phyloP scores from a whole-genome alignment of 805 yeast genomes.

The Kazachstania psychrophila region DNA sequence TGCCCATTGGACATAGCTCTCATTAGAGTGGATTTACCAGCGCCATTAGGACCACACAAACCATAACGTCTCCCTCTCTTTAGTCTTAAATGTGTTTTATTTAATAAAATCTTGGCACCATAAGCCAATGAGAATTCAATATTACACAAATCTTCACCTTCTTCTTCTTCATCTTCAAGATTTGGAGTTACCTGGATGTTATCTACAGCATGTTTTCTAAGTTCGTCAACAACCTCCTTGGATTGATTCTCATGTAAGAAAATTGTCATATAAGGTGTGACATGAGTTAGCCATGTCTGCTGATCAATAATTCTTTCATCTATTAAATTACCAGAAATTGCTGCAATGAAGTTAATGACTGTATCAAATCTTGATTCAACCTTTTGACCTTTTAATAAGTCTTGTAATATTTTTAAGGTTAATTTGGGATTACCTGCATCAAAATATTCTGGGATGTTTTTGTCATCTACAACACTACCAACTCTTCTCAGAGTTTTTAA shows the following conservation, averaged over 20 bases:
- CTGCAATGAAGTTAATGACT: constrained; percentile 74
- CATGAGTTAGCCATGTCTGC: constrained; percentile 74
- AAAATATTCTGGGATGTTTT: constrained; percentile 87
- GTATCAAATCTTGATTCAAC: constrained; percentile 64
- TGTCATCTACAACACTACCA: constrained; percentile 86
- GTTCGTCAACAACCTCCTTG: constrained; percentile 77
- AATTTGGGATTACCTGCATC: constrained; percentile 93
- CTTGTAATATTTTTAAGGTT: constrained; percentile 69
- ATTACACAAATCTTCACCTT: constrained; percentile 98
- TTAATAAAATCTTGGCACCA: constrained; percentile 98
- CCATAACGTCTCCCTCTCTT: constrained; percentile 98
- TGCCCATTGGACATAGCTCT: constrained; percentile 90
- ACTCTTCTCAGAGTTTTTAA: constrained; percentile 94
- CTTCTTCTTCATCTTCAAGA: constrained; percentile 91
- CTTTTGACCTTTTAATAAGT: constrained; percentile 56
- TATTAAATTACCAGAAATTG: constrained; percentile 95
- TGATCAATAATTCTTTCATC: constrained; percentile 94
- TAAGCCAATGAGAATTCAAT: constrained; percentile 99
- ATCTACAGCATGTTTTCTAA: constrained; percentile 90
- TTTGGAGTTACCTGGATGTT: constrained; percentile 91
- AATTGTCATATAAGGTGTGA: constrained; percentile 89
- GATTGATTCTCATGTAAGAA: constrained; percentile 89
- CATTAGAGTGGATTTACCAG: constrained; percentile 34
- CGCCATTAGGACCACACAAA: constrained; percentile 43
- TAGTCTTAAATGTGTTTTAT: constrained; percentile 96